Conservation (phyloP, 192 early-diverging fungal species). For the Oehlia diaphana region DNA sequence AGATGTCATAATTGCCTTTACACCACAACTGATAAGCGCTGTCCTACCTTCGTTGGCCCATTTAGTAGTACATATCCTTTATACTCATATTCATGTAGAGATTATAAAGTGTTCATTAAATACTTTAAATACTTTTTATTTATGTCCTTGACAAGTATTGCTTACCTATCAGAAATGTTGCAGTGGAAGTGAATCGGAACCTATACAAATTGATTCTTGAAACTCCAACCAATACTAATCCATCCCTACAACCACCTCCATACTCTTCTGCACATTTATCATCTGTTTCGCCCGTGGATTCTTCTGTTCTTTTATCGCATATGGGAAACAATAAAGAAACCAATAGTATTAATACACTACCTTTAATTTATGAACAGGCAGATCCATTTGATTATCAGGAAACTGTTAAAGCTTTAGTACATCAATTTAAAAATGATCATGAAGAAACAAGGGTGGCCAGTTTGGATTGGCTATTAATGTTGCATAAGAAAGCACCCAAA, state of each 20-base stretch:
- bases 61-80: conserved; percentile 44
- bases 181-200: conserved; percentile 78
- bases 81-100: not conserved
- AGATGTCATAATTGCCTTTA: conserved; percentile 79
- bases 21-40: conserved; percentile 77
- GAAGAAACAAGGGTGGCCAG: conserved; percentile 92
- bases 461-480: conserved; percentile 95
- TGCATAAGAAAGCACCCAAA: conserved; percentile 90
- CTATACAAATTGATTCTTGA: conserved; percentile 79
- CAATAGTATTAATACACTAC: not conserved
- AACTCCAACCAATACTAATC: conserved; percentile 37
- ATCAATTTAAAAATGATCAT: conserved; percentile 81
- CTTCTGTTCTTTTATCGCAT: not conserved
- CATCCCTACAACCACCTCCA: not conserved
- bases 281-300: not conserved
- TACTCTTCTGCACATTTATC: conserved; percentile 20
- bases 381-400: conserved; percentile 85
- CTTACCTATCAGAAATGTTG: conserved; percentile 52
- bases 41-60: conserved; percentile 89
- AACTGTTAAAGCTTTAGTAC: conserved; percentile 77
- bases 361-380: not conserved
- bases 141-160: not conserved
- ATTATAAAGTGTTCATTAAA: not conserved
- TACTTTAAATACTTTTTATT: not conserved
- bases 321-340: conserved; percentile 2